Evolutionary conservation across 2,329 filamentous ascomycete species (phyloP), one percentile per base, ranked within the genome.

Genomic region (Arthrobotrys sphaeroides): DNA sequence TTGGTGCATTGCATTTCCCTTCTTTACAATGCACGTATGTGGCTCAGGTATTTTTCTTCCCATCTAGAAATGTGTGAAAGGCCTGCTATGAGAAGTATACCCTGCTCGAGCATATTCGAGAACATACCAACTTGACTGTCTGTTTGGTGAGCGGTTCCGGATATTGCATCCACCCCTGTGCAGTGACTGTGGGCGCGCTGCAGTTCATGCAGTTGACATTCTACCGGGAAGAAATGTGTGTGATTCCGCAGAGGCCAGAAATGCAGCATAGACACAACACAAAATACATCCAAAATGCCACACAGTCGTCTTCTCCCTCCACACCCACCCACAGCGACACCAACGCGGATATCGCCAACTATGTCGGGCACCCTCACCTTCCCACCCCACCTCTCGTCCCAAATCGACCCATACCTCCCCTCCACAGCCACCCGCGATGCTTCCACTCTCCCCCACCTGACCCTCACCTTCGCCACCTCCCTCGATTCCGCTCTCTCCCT

Each of bases 401-500:
- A 69, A 51, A 60, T 59, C 65, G 43, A 24, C 7, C 76, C 80
- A 78, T 81, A 77, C 77, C 78, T 79, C 43, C 75, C 77, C 16
- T 5, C 38, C 24, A 3, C 66, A 51, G 22, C 38, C 43, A 22
- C 40, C 18, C 3, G 51, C 55, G 79, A 16, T n/a, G n/a, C n/a
- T n/a, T n/a, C n/a, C n/a, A n/a, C n/a, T 55, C 72, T 79, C 5
- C 77, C 85, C 9, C 88, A 87, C 81, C 87, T 93, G 57, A 97
- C 94, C 1, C 86, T 97, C 42, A 97, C 94, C 10, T 98, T 94
- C 82, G 94, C 95, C 20, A 91, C 90, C 5, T 97, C 94, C 2
- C 90, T 99, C 78, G 94, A 98, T 84, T 90, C 91, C 42, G 88
- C 89, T 64, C 86, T 96, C 59, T 88, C 93, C 1, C 86, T 94